A percentile compares a stretch with the other conserved stretches of the same genome.
These are phyloP conservation scores for Sporisorium scitamineum DNA, from an alignment of 1,284 basidiomycete genomes.

Conservation along the genomic window DNA sequence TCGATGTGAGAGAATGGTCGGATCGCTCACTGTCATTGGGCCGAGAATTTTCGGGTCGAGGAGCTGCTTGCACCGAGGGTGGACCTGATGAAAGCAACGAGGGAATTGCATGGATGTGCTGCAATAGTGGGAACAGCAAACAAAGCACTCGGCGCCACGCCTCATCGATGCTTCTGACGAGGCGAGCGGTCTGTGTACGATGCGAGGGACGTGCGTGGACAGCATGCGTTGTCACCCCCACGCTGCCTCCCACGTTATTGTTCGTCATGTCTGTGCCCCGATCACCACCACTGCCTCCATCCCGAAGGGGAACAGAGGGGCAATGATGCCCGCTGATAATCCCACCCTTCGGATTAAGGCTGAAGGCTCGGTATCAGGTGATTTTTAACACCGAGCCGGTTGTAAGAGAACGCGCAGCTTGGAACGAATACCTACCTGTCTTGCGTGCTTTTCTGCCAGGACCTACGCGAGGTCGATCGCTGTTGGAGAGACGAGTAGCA, in stretches of 20 bases:
- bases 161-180: constrained; percentile 2
- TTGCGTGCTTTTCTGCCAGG: not conserved
- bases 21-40: constrained; percentile 17
- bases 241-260: constrained; percentile 7
- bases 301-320: not conserved
- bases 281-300: constrained; percentile 4
- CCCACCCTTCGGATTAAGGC: not conserved
- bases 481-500: not conserved
- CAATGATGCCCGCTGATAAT: not conserved
- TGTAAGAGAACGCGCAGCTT: not conserved
- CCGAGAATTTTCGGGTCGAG: not conserved
- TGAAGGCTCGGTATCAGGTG: not conserved
- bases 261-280: constrained; percentile 8
- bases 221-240: constrained; percentile 1
- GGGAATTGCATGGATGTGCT: not conserved
- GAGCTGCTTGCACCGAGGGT: not conserved
- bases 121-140: constrained; percentile 29
- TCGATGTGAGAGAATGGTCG: not conserved
- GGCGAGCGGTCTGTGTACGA: not conserved
- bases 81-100: not conserved
- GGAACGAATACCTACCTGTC: not conserved
- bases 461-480: not conserved
- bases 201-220: not conserved
- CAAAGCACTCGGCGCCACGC: constrained; percentile 10
- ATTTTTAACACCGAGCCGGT: not conserved